Evolutionary conservation across 1,284 basidiomycete genomes (phyloP), one percentile per base, ranked within the genome.

Genomic region (Ustilago xerochloae): DNA sequence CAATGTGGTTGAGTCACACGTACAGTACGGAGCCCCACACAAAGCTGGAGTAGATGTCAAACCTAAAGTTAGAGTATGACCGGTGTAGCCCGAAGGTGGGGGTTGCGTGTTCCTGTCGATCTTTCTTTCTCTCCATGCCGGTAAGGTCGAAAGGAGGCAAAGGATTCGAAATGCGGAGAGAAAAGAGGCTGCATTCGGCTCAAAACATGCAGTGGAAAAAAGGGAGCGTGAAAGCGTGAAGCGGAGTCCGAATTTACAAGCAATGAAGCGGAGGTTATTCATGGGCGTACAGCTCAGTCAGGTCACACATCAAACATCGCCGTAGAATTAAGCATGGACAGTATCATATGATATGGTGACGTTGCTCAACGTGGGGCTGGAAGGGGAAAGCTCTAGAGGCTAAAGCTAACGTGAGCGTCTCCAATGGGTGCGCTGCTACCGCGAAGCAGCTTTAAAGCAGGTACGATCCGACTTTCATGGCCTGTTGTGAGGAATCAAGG

Each of bases 161-260:
- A n/a, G n/a, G n/a, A 20, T 54, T 51, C 45, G 59, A 54, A 49
- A 46, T 59, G 57, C 57, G 48, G 57, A 59, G 57, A 59, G 35
- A 24, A 28, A 28, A 29, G 29, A 33, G 39, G 38, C 52, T 39
- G 52, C 41, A 26, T 43, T 43, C 41, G 41, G 41, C 41, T 43
- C 41, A 20, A n/a, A n/a, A 43, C 41, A 13, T 13, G 24, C 30
- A 39, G 29, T 24, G 18, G n/a, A 26, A 18, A 49, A 49, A 32
- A 9, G 29, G 20, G 29, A 33, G 47, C 30, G 47, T 49, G 47
- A 43, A 43, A 43, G 41, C 41, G 41, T n/a, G n/a, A n/a, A n/a
- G 20, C 41, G 41, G 38, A 6, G 35, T 18, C 22, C 38, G 18
- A 16, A 16, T 2, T 6, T 38, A 16, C 35, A 15, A 38, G 35